Base-by-base conservation (phyloP, 2,329 filamentous ascomycete species). In the Colletotrichum magnum region DNA sequence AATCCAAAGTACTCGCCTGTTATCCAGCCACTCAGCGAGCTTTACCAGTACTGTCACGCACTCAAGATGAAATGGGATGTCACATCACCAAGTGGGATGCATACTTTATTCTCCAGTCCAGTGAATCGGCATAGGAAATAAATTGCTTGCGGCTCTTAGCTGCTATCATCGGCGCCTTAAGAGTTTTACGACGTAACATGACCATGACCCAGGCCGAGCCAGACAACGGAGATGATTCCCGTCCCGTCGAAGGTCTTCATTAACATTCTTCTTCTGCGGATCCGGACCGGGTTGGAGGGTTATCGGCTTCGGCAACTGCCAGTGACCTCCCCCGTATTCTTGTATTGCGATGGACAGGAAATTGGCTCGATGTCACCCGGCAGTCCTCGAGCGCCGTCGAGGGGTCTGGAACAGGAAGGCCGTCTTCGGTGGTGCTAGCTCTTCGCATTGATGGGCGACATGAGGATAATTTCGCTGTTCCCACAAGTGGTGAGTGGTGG, bases 1-100 rank as follows among this genome's bases (percentile, higher is more conserved):
- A 70, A 68, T 60, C 43, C 63, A 68, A 64, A 56, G 43, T 26
- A 68, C 68, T 64, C 57, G 68, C 58, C 68, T 68, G 68, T 70
- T 70, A 64, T 52, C 58, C 64, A 68, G 68, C 64, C 64, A 70
- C 18, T 64, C 47, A 50, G 53, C 45, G 43, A 36, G 41, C 16
- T 50, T 52, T 36, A 48, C n/a, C 5, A 47, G 58, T 61, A 47
- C 12, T 15, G 6, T 43, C 36, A 43, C 16, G 15, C 16, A 12
- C 5, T 13, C 2, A 16, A 4, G 41, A 15, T 43, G 41, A 43
- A 15, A 5, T 43, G 41, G 15, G 5, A 4, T 36, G 32, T 10
- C 2, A 36, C 10, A 6, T 36, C 7, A 36, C 7, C 32, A 36
- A 36, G 32, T 9, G 3, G 32, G 32, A 36, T 10, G 32, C 7